Base-by-base conservation (phyloP, 805 yeast genomes). In the Pichia scutulata region DNA sequence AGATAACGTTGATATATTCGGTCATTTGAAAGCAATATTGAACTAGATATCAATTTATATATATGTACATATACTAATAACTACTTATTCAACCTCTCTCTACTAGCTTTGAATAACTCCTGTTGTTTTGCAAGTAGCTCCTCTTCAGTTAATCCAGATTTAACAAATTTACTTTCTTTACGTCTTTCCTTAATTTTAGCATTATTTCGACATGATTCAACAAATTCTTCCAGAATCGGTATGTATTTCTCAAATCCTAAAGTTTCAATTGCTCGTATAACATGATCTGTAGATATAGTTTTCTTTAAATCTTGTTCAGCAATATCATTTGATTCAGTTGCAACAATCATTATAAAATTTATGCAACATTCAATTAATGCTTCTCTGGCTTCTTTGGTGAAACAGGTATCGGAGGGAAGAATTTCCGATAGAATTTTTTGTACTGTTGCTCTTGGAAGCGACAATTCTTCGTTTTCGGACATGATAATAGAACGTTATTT, bases 251-350 rank as follows among this genome's bases (percentile, higher is more conserved):
- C 76, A 66, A 89, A 93, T 25, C 96, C 99, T 49, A 93, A 73
- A 60, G 86, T 96, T 54, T 80, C 82, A 43, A 93, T 70, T 0
- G 98, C 97, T 61, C 84, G 86, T 55, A 92, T 77, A 39, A 93
- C 97, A 64, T 93, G 99, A 65, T 93, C 99, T 2, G 96, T 85
- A 0, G 97, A 95, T 42, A 93, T 93, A 2, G 99, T 93, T 68
- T 93, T 93, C 67, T 93, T 93, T 48, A 95, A 82, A 64, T 93
- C 99, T 60, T 85, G 86, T 60, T 93, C 98, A 1, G 98, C 98
- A 57, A 93, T 89, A 55, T 93, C 98, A 60, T 92, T 90, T 50
- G 92, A 84, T 69, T 89, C 96, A 3, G 96, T 88, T 12, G 97
- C 86, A 41, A 92, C 72, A 52, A 92, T 88, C 95, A 93, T 92